Evolutionary conservation across 495 filamentous ascomycete species (phyloP).

Genomic region (Penicillium lividum): DNA sequence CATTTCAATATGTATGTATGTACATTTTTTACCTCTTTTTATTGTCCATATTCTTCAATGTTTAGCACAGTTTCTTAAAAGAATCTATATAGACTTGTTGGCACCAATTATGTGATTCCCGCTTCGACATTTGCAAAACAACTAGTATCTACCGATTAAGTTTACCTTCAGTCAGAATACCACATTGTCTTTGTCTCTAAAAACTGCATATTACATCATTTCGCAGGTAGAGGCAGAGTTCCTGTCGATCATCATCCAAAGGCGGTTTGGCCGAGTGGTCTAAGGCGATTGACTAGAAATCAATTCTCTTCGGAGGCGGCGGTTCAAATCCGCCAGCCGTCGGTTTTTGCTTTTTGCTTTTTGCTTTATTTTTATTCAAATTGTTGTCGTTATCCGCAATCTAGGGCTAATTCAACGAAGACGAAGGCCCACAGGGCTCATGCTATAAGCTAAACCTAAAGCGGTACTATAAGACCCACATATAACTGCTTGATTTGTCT

Average conservation of each 20-base stretch:
- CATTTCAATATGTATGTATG: no score
- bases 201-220: no score
- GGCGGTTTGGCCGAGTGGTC: constrained; percentile 26
- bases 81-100: no score
- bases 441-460: neutral
- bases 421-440: neutral
- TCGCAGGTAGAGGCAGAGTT: neutral
- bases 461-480: neutral
- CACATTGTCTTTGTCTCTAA: no score
- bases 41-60: no score
- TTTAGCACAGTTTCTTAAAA: no score
- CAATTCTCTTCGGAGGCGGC: constrained; percentile 9
- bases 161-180: no score
- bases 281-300: constrained; percentile 24
- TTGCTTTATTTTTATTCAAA: neutral
- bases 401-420: neutral
- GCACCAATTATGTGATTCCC: no score
- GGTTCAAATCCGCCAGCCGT: constrained; percentile 7
- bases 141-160: no score
- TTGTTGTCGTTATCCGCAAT: neutral
- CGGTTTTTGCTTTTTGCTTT: neutral
- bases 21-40: no score
- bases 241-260: neutral
- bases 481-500: neutral
- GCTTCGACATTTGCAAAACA: no score